Base-by-base conservation (phyloP, 1,284 basidiomycete species). In the Ganoderma meredithae region DNA sequence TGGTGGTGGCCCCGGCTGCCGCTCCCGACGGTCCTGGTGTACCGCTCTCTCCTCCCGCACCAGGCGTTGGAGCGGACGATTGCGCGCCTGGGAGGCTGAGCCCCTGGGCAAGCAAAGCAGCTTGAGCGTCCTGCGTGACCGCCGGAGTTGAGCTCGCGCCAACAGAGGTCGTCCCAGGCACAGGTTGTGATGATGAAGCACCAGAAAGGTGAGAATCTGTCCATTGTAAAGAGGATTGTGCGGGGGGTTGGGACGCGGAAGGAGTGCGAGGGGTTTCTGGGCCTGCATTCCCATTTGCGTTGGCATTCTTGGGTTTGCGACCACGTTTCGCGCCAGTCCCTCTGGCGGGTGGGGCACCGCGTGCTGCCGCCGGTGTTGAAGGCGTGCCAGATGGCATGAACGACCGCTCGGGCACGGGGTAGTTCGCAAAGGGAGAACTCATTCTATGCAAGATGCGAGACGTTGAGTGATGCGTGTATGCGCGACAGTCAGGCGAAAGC, bases 281-380 rank as follows among this genome's bases (percentile, higher is more conserved):
- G 69, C 64, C 39, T 22, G 77, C 60, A n/a, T 64, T 76, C 15
- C 76, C 63, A 8, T 53, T 75, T n/a, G 72, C 66, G 4, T 75
- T 70, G 8, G 81, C 76, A 19, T 82, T 84, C 70, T 85, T 84
- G 12, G 88, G 87, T 74, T 89, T 89, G 17, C 88, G 83, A 40
- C 88, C 88, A 12, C 88, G 84, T 75, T 89, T 89, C 9, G 86
- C 84, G 19, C 85, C 85, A 19, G 83, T 81, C n/a, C 83, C 82
- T 60, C 84, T 68, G 60, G 76, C 68, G 66, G 74, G 64, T 40
- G 77, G 63, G 4, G 69, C 76, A 2, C 75, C 73, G 3, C 79
- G 79, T 1, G 75, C 73, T 41, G 76, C 22, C 10, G 53, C 72
- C n/a, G 82, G 75, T 43, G 74, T 65, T 0, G 71, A 70, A 10